Evolutionary conservation across 2,329 filamentous ascomycete species (phyloP), one percentile per base, ranked within the genome.

Genomic region (Sphaerulina musiva): DNA sequence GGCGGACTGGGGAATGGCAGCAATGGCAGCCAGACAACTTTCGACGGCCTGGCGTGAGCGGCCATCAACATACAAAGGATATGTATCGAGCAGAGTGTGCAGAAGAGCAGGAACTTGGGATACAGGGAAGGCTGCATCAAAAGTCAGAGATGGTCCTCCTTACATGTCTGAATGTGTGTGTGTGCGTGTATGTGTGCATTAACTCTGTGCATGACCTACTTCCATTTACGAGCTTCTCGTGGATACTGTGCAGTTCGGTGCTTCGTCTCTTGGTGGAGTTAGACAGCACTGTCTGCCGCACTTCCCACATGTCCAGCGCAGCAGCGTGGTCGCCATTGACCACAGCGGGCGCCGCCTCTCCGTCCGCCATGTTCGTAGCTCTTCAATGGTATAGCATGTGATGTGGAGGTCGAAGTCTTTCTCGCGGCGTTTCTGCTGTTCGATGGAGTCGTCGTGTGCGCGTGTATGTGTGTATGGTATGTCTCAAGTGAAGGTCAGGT

Each of bases 61-160:
- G 64, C 91, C 84, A 73, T 98, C 93, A 71, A 84, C 76, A 72
- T 97, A 98, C 63, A 87, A 83, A 57, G 88, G 82, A 68, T 96
- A 90, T 48, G 91, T 96, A 69, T 83, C 83, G 74, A 97, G 92
- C 32, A 98, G 81, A 34, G 90, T 76, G 57, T 82, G 79, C 59
- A 95, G 74, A 46, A 69, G 54, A 31, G 61, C 54, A 47, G 64
- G 55, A 46, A 65, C 31, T 41, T 68, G 62, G 36, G 64, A 48
- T 29, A 48, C 32, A 26, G 60, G 51, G 38, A 62, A 56, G 11
- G 53, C 60, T 62, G 52, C 32, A 41, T 10, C 26, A 14, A 36
- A 50, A 38, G 58, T 61, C 53, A 61, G 59, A 51, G 31, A 47
- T 32, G 53, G 43, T 20, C 45, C 32, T 51, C 38, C 50, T 46